These are phyloP conservation scores for Dendrobium catenatum DNA, from an alignment of 106 monocot genomes.

Conservation along the genomic window DNA sequence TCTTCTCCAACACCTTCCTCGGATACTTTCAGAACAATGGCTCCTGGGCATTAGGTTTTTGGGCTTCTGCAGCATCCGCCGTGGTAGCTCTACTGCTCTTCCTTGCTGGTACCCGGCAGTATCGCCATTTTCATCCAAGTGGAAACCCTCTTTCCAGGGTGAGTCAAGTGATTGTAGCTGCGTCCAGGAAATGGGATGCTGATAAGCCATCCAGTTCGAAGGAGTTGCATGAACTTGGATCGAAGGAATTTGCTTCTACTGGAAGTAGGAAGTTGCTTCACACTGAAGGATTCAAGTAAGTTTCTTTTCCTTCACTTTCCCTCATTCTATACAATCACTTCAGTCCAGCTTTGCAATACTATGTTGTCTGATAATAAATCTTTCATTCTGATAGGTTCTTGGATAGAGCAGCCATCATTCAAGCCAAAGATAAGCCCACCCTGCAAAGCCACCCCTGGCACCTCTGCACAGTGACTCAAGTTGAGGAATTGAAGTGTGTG, in stretches of 20 bases:
- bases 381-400: constrained; percentile 9
- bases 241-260: constrained; percentile 14
- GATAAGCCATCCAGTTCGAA: neutral
- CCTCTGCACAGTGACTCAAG: constrained; percentile 20
- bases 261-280: constrained; percentile 17
- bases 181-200: constrained; percentile 27
- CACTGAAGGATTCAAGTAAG: constrained; percentile 20
- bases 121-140: constrained; percentile 37
- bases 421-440: neutral
- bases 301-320: neutral
- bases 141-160: constrained; percentile 49
- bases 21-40: constrained; percentile 43
- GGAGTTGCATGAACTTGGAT: constrained; percentile 28
- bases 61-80: constrained; percentile 46
- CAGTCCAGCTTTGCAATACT: too few relatives aligned
- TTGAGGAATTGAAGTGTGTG: constrained; percentile 28
- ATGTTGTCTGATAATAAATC: neutral
- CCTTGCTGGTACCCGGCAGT: constrained; percentile 34
- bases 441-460: constrained; percentile 9
- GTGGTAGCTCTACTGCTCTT: constrained; percentile 34
- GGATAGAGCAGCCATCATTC: constrained; percentile 16
- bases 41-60: constrained; percentile 44
- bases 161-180: constrained; percentile 36
- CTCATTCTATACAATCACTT: too few relatives aligned
- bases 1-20: constrained; percentile 57